These are phyloP conservation scores for Amanita fuliginea DNA, from an alignment of 768 basidiomycete genomes.

Conservation along the genomic window DNA sequence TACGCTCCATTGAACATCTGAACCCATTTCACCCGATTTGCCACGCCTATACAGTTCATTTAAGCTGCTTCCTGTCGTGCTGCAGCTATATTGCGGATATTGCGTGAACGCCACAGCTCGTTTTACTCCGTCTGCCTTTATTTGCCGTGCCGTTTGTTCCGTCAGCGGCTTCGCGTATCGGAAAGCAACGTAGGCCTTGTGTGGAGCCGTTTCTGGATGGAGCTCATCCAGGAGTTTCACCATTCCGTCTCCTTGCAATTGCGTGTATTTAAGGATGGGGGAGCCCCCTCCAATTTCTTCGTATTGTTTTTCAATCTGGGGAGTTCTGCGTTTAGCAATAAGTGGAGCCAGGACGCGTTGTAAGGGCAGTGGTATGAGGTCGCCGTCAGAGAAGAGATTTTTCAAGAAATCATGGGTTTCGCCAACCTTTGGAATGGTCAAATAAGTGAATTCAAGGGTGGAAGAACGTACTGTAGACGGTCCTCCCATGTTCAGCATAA, in stretches of 20 bases:
- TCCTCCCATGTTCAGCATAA: constrained; percentile 99
- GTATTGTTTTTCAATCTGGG: constrained; percentile 92
- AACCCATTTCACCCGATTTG: constrained; percentile 46
- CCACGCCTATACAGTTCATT: constrained; percentile 79
- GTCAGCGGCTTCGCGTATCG: constrained; percentile 89
- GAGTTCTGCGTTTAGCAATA: constrained; percentile 84
- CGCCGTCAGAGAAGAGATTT: constrained; percentile 83
- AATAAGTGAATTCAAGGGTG: constrained; percentile 1
- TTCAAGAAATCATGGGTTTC: constrained; percentile 92
- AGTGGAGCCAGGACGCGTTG: constrained; percentile 79
- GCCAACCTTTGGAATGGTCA: constrained; percentile 43
- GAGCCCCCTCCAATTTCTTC: constrained; percentile 92
- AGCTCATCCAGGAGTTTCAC: constrained; percentile 85
- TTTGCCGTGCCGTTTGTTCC: constrained; percentile 66
- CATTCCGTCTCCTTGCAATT: constrained; percentile 85
- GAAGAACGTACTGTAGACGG: constrained; percentile 65
- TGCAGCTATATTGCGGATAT: constrained; percentile 98
- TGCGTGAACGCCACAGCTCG: constrained; percentile 95
- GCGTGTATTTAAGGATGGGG: constrained; percentile 87
- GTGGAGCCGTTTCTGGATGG: constrained; percentile 87
- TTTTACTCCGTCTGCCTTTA: constrained; percentile 85
- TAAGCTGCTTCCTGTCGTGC: constrained; percentile 93
- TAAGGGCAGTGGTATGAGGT: constrained; percentile 93
- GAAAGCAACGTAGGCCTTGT: constrained; percentile 94
- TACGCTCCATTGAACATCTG: constrained; percentile 83